Percentiles rank a stretch among this genome's conserved stretches.
Conservation (phyloP, 164 flowering plant genomes). For the Kalanchoe fedtschenkoi region DNA sequence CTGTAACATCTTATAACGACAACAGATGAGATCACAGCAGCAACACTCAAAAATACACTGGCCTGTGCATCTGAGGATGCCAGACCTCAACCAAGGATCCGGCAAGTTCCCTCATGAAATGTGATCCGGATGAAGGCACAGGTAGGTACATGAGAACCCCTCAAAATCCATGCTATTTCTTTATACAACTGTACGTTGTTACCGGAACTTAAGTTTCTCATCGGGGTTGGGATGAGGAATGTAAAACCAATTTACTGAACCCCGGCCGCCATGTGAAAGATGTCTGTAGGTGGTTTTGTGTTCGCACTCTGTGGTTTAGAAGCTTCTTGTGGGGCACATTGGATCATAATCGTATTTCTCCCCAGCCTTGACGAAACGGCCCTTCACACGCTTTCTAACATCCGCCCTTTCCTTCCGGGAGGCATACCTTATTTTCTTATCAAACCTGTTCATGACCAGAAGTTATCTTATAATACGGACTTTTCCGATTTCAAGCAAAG, state of each 20-base stretch:
- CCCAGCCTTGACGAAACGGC: slow-evolving; percentile 55
- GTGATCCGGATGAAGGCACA: too few relatives aligned
- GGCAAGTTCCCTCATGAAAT: too few relatives aligned
- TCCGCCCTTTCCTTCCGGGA: slow-evolving; percentile 57
- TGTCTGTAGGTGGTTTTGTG: too few relatives aligned
- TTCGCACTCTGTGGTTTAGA: slow-evolving; percentile 12
- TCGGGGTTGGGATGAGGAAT: neutral
- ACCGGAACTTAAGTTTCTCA: too few relatives aligned
- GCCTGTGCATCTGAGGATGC: too few relatives aligned
- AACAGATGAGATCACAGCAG: too few relatives aligned
- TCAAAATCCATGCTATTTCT: neutral
- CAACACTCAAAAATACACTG: too few relatives aligned
- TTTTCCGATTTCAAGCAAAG: neutral
- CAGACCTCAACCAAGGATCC: too few relatives aligned
- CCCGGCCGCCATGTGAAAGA: neutral
- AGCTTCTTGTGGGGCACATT: slow-evolving; percentile 32
- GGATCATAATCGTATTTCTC: slow-evolving; percentile 53
- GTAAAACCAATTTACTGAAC: neutral
- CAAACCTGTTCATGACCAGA: slow-evolving; percentile 29
- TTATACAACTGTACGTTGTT: neutral
- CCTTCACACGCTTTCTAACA: slow-evolving; percentile 49
- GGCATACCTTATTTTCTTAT: slow-evolving; percentile 48
- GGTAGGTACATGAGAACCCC: neutral
- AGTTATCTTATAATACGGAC: neutral
- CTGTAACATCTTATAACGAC: too few relatives aligned